These are phyloP conservation scores for Sonneratia caseolaris DNA, from an alignment of 345 rosid species.

Conservation along the genomic window DNA sequence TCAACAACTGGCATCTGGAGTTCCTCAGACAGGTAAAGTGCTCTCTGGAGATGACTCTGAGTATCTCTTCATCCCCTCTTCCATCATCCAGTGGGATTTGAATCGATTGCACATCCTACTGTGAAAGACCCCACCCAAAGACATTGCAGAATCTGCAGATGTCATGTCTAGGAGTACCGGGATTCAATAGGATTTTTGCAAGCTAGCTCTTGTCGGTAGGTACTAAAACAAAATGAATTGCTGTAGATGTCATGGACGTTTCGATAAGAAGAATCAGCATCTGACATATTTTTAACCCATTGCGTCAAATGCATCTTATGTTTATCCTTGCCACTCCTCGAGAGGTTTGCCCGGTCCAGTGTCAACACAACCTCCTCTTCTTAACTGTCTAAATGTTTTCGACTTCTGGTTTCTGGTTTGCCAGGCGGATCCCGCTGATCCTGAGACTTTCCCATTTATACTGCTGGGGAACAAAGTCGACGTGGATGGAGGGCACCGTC, in stretches of 20 bases:
- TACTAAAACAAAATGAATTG: neutral
- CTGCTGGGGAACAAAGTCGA: constrained; percentile 78
- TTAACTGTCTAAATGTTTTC: neutral
- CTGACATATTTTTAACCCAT: too few species aligned
- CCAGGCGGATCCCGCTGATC: constrained; percentile 61
- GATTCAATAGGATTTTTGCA: too few species aligned
- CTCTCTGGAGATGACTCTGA: too few species aligned
- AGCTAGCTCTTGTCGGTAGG: neutral
- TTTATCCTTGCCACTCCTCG: neutral
- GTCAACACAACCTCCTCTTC: too few species aligned
- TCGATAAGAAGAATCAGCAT: neutral
- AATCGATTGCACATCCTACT: too few species aligned
- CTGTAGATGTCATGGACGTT: neutral
- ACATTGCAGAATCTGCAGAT: too few species aligned
- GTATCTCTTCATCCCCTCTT: too few species aligned
- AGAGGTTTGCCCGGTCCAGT: too few species aligned
- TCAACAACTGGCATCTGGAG: constrained; percentile 57
- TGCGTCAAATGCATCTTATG: neutral
- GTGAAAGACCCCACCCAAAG: too few species aligned
- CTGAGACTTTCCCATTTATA: constrained; percentile 54
- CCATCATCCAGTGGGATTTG: too few species aligned
- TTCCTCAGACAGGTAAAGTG: constrained; percentile 65
- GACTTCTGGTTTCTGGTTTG: neutral
- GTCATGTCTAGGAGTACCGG: too few species aligned
- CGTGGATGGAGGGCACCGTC: constrained; percentile 57